Evolutionary conservation across 1,284 basidiomycete species (phyloP), one percentile per base, ranked within the genome.

Genomic region (Melampsora larici-populina): DNA sequence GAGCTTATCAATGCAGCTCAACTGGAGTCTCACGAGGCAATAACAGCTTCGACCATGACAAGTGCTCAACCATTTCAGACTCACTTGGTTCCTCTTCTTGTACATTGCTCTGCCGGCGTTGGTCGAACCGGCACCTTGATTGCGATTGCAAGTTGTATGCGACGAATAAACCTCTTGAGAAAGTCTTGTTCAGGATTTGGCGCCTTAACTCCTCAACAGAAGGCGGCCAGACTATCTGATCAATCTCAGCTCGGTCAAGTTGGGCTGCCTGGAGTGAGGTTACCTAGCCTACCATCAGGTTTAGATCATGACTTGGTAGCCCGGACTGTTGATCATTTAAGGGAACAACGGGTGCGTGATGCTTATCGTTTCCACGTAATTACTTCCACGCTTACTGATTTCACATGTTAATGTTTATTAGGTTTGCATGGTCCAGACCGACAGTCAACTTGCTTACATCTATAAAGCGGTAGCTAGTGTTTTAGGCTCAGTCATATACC

Each of bases 361-460:
- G 29, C n/a, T 55, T 55, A 24, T 46, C 58, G 60, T 72, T 33
- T 36, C 24, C 55, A 5, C 15, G 36, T 62, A 3, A 4, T 63
- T 18, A 62, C 33, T 63, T 46, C 46, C 11, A 1, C 6, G 5
- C 33, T 7, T 55, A 33, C 24, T 66, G 21, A 33, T 74, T 8
- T 18, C 29, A 43, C 36, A 31, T 58, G 3, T 58, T 58, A 7
- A 58, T 15, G 1, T 31, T 21, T 21, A 8, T 21, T 85, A 92
- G 63, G 89, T 89, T 1, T 87, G 89, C 46, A 94, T 94, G 92
- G 90, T 92, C 29, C 89, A 94, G 84, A 87, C 88, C 78, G 84
- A 86, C 1, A 89, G 89, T 79, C 92, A 94, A 83, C 84, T 89
- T 3, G 64, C 86, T 2, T 85, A 92, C 78, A 85, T 93, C 36